phyloP scores from a whole-genome alignment of 2,329 filamentous ascomycete species.

The Ophiocordyceps sinensis region DNA sequence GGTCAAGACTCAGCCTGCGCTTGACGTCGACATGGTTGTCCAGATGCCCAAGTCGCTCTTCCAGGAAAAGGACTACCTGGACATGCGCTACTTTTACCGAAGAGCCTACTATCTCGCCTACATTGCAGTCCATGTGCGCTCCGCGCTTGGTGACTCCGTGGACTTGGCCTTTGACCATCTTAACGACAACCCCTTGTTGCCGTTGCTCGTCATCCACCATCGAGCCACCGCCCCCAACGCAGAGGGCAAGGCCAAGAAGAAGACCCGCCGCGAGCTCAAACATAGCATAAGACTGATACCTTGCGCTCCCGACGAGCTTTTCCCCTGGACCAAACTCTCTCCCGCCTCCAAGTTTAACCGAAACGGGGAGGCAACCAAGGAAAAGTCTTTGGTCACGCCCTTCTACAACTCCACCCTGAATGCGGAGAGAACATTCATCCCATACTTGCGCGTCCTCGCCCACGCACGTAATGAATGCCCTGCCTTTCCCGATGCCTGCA shows the following conservation, averaged over 20 bases:
- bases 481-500: slow-evolving; percentile 68
- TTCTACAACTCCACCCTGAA: slow-evolving; percentile 84
- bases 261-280: slow-evolving; percentile 18
- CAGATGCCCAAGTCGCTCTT: slow-evolving; percentile 71
- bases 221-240: slow-evolving; percentile 6
- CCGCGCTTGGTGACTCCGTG: slow-evolving; percentile 36
- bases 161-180: slow-evolving; percentile 49
- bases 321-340: slow-evolving; percentile 55
- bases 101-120: slow-evolving; percentile 82
- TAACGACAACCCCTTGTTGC: slow-evolving; percentile 63
- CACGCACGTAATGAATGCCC: slow-evolving; percentile 53
- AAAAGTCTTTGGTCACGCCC: slow-evolving; percentile 41
- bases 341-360: slow-evolving; percentile 59
- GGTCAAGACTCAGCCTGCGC: slow-evolving; percentile 42
- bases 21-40: slow-evolving; percentile 68
- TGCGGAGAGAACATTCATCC: slow-evolving; percentile 57
- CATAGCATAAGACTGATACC: slow-evolving; percentile 65
- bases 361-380: slow-evolving; percentile 30
- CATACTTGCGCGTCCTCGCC: slow-evolving; percentile 65
- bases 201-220: slow-evolving; percentile 40
- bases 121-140: slow-evolving; percentile 55
- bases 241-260: slow-evolving; percentile 5
- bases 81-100: slow-evolving; percentile 90
- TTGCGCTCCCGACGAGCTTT: slow-evolving; percentile 53
- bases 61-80: slow-evolving; percentile 88